These are phyloP conservation scores for Xylaria sp. DNA, from an alignment of 2,329 filamentous ascomycete genomes.

Conservation along the genomic window DNA sequence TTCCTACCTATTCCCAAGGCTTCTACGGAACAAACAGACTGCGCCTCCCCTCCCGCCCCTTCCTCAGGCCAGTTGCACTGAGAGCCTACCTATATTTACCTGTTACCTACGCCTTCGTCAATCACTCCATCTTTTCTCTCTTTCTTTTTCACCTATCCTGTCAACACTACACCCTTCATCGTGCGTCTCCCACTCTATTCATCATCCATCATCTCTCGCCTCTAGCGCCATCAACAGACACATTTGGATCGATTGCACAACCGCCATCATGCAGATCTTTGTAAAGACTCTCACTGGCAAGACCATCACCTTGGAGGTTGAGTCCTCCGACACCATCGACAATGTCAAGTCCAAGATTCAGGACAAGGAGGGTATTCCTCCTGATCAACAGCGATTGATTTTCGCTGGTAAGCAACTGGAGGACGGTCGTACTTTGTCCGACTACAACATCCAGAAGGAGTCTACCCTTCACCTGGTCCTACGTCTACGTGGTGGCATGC, in stretches of 20 bases:
- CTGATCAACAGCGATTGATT: constrained; percentile 85
- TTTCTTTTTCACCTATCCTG: constrained; percentile 29
- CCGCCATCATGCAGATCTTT: constrained; percentile 90
- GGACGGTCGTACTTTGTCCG: constrained; percentile 62
- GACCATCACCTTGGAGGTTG: constrained; percentile 84
- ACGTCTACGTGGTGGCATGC: constrained; percentile 73
- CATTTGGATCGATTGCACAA: constrained; percentile 37
- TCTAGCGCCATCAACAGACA: constrained; percentile 31
- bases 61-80: constrained; percentile 20
- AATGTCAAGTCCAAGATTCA: constrained; percentile 92
- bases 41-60: constrained; percentile 43
- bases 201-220: constrained; percentile 33
- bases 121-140: constrained; percentile 31
- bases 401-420: constrained; percentile 70
- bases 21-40: constrained; percentile 46
- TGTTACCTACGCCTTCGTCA: constrained; percentile 26
- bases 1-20: constrained; percentile 43
- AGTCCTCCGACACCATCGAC: constrained; percentile 82
- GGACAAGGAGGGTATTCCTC: constrained; percentile 89
- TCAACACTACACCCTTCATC: constrained; percentile 30
- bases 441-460: constrained; percentile 70
- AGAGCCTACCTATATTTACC: constrained; percentile 34
- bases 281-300: constrained; percentile 97
- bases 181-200: constrained; percentile 22
- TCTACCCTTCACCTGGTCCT: constrained; percentile 80